A percentile compares a stretch with the other conserved stretches of the same genome.
Conservation (phyloP, 441 rosid genomes). For the Aquilaria agallochum region DNA sequence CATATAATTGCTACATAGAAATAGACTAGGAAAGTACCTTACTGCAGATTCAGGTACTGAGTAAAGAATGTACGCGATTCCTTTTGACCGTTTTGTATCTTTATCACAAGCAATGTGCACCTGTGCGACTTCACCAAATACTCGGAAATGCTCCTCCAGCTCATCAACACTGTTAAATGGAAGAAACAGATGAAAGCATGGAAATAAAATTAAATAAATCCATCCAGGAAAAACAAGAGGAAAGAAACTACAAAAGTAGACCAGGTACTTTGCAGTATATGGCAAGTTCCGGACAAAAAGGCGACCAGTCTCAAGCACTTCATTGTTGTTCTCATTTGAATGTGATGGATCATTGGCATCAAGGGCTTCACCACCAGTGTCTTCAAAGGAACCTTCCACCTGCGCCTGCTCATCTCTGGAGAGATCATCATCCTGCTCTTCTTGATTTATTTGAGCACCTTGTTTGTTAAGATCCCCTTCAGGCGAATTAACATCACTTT, state of each 20-base stretch:
- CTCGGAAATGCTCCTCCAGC: slow-evolving; percentile 64
- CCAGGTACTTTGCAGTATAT: slow-evolving; percentile 61
- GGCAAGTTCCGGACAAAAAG: slow-evolving; percentile 90
- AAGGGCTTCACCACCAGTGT: slow-evolving; percentile 34
- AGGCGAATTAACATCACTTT: slow-evolving; percentile 18
- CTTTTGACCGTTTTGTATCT: slow-evolving; percentile 86
- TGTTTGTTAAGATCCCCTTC: slow-evolving; percentile 14
- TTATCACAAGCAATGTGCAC: slow-evolving; percentile 86
- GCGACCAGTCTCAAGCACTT: slow-evolving; percentile 46
- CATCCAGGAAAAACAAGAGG: neutral
- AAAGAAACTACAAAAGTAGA: neutral
- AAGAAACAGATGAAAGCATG: slow-evolving; percentile 1
- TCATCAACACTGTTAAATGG: slow-evolving; percentile 71
- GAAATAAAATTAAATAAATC: slow-evolving; percentile 3
- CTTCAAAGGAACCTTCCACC: slow-evolving; percentile 29
- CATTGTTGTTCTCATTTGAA: slow-evolving; percentile 36
- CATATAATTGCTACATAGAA: neutral
- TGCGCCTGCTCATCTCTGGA: slow-evolving; percentile 20
- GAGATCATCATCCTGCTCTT: slow-evolving; percentile 11
- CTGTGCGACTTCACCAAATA: slow-evolving; percentile 54
- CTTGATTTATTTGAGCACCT: slow-evolving; percentile 13
- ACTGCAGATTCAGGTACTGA: slow-evolving; percentile 62
- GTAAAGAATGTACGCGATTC: slow-evolving; percentile 76
- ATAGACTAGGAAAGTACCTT: slow-evolving; percentile 40
- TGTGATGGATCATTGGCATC: slow-evolving; percentile 26